These are phyloP conservation scores for Chlorella variabilis DNA, from an alignment of 163 green algal species.

Conservation along the genomic window DNA sequence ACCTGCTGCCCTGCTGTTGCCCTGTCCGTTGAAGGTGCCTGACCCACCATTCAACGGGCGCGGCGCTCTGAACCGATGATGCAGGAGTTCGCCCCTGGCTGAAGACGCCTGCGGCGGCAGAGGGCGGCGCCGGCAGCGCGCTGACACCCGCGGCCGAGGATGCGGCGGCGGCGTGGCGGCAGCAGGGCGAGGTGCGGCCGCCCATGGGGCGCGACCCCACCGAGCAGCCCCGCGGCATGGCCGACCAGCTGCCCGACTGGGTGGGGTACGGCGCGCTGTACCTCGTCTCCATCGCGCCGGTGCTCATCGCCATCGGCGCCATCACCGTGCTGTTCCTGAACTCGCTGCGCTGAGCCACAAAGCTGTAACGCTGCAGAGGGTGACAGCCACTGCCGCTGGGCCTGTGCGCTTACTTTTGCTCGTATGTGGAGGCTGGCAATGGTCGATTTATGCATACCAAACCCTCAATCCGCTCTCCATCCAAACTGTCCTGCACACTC, in stretches of 20 bases:
- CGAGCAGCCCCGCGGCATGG: slow-evolving; percentile 73
- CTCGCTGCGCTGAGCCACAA: slow-evolving; percentile 63
- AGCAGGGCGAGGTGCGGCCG: slow-evolving; percentile 25
- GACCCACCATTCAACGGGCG: neutral
- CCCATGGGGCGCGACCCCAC: slow-evolving; percentile 64
- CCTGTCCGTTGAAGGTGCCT: slow-evolving; percentile 14
- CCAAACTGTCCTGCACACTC: no score
- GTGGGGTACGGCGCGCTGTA: slow-evolving; percentile 85
- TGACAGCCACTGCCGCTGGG: no score
- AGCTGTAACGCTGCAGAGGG: no score
- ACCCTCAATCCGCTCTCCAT: no score
- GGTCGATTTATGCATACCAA: no score
- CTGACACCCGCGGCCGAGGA: slow-evolving; percentile 36
- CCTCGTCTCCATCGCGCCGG: slow-evolving; percentile 73
- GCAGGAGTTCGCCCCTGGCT: slow-evolving; percentile 5
- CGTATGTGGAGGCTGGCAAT: no score
- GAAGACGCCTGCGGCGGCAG: neutral
- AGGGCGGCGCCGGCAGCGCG: neutral
- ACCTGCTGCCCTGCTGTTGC: neutral
- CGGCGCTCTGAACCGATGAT: neutral
- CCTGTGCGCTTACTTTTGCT: no score
- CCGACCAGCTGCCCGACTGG: slow-evolving; percentile 85
- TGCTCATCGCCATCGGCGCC: slow-evolving; percentile 74
- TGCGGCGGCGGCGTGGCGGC: slow-evolving; percentile 37
- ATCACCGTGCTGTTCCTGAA: slow-evolving; percentile 85